phyloP scores from a whole-genome alignment of 2,329 filamentous ascomycete genomes.

The Chaetomium sp. region DNA sequence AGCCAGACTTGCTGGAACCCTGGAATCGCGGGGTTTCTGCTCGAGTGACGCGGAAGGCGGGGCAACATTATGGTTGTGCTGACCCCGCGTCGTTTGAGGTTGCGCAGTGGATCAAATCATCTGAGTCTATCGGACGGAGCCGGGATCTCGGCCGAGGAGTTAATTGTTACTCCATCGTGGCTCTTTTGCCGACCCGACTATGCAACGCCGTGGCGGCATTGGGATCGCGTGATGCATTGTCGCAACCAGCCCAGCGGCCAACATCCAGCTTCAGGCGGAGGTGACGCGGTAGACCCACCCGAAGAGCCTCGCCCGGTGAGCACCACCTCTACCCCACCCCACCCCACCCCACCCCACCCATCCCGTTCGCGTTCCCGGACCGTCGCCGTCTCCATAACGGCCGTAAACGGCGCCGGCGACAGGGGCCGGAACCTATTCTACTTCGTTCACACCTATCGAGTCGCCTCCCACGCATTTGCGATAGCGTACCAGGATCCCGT shows the following conservation, averaged over 20 bases:
- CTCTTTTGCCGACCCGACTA: background rate
- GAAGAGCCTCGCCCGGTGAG: no score
- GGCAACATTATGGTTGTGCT: background rate
- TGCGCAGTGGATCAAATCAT: background rate
- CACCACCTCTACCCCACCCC: no score
- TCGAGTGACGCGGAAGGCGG: background rate
- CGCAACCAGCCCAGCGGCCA: background rate
- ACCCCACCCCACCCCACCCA: no score
- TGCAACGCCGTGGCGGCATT: background rate
- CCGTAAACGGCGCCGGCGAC: no score
- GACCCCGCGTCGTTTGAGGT: background rate
- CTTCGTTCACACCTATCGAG: no score
- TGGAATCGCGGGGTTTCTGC: constrained; percentile 3
- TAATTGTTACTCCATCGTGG: background rate
- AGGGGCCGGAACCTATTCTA: no score
- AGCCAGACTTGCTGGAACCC: background rate
- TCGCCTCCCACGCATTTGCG: no score
- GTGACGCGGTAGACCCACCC: no score
- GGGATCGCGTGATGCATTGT: background rate
- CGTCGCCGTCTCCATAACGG: no score
- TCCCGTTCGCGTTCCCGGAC: no score
- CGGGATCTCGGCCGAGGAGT: background rate
- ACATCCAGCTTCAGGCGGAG: no score
- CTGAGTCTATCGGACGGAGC: background rate
- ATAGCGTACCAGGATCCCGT: no score